Evolutionary conservation across 176 grass and related monocot species (phyloP), one percentile per base, ranked within the genome.

Genomic region (Luzula sylvatica): DNA sequence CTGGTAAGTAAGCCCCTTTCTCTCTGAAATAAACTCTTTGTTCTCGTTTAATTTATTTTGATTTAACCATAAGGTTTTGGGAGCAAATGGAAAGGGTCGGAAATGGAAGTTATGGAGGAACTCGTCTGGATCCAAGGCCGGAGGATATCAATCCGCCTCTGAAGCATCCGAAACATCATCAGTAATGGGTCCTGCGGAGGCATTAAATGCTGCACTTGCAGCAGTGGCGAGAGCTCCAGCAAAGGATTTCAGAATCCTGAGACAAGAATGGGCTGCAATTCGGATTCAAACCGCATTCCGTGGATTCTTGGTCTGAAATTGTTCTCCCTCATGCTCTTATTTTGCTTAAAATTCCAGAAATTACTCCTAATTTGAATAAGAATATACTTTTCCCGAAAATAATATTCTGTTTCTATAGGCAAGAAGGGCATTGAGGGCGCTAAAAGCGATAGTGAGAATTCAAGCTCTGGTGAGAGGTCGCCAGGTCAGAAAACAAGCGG

Each of bases 361-460:
- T 19, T 61, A 40, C 38, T 11, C 29, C 22, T 21, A 13, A 22
- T 70, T 47, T 58, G 39, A 15, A 47, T 25, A 14, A 61, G 35
- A 42, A n/a, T n/a, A n/a, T n/a, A n/a, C n/a, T n/a, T n/a, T n/a
- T n/a, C n/a, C n/a, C n/a, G n/a, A n/a, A n/a, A 39, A 7, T 51
- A 2, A 16, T 23, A 38, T 15, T 62, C 30, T 42, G 17, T 0
- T 0, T 26, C 41, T 46, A 28, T 61, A 95, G 90, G 83, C 90
- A 53, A 75, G 80, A 77, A 71, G 84, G 67, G 90, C 90, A 49
- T 48, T 95, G 50, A 75, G 79, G 65, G 83, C 90, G 61, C 61
- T 95, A 45, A 66, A 71, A 66, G 84, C 83, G 8, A 79, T 95
- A 61, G 83, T 95, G 56, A 79, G 90, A 82, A 75, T 95, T 55